These are phyloP conservation scores for Chlamydomonas reinhardtii DNA, from an alignment of 163 green algal genomes.

Conservation along the genomic window DNA sequence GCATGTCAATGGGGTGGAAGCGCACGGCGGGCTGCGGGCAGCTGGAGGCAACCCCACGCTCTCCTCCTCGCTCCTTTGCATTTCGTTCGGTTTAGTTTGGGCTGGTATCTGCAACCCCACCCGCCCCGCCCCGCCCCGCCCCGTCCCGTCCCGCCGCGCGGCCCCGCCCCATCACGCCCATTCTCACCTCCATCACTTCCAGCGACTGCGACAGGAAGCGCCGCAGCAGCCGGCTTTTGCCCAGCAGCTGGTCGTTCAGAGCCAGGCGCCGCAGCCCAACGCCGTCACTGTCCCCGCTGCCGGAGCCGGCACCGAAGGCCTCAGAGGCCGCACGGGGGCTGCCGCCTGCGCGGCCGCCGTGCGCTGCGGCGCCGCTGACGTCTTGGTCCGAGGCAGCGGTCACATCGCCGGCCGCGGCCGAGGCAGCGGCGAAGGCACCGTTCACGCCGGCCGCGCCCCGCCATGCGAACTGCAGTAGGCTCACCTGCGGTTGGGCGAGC, in stretches of 20 bases:
- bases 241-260: slow-evolving; percentile 26
- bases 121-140: too few relatives aligned
- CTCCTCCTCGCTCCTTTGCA: too few relatives aligned
- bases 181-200: slow-evolving; percentile 10
- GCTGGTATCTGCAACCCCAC: too few relatives aligned
- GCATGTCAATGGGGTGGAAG: too few relatives aligned
- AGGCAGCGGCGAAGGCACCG: not conserved
- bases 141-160: too few relatives aligned
- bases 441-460: not conserved
- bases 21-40: too few relatives aligned
- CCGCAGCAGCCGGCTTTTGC: slow-evolving; percentile 6
- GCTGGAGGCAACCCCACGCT: too few relatives aligned
- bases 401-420: not conserved
- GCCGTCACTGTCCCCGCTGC: not conserved
- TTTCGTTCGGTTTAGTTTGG: too few relatives aligned
- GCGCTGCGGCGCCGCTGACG: too few relatives aligned
- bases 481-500: not conserved
- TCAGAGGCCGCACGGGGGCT: too few relatives aligned
- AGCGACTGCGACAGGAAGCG: slow-evolving; percentile 25
- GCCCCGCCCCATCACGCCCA: too few relatives aligned
- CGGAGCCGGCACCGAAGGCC: not conserved
- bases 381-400: too few relatives aligned
- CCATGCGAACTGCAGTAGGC: slow-evolving; percentile 40
- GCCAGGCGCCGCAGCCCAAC: not conserved
- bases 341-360: not conserved